Percentiles rank a stretch among this genome's conserved stretches.
phyloP scores from a whole-genome alignment of 2,329 filamentous ascomycete species.

The Fusarium nurragi region DNA sequence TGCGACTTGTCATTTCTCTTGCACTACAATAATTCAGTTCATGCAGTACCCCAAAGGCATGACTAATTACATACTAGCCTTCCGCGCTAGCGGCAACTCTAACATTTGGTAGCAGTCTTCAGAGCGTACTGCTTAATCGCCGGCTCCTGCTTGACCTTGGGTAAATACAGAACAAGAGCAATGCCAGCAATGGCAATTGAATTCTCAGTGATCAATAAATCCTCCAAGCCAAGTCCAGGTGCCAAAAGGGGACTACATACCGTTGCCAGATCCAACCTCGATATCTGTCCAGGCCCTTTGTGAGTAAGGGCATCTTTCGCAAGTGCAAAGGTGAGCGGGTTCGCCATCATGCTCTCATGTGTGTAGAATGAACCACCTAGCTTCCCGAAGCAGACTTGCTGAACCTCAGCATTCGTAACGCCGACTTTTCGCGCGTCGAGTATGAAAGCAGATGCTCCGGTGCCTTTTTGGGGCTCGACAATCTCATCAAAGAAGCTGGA shows the following conservation, averaged over 20 bases:
- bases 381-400: neutral
- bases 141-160: conserved; percentile 3
- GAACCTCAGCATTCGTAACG: conserved; percentile 1
- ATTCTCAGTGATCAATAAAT: neutral
- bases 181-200: neutral
- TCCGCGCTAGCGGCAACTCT: neutral
- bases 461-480: conserved; percentile 4
- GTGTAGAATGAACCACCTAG: conserved; percentile 11
- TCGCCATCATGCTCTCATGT: conserved; percentile 6
- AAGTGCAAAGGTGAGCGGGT: conserved; percentile 5
- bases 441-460: conserved; percentile 1
- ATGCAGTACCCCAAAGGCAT: rapidly evolving
- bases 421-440: neutral
- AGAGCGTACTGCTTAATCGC: neutral
- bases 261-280: neutral
- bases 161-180: neutral
- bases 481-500: conserved; percentile 12
- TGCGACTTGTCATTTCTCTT: rapidly evolving
- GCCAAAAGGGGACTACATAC: neutral
- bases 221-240: neutral
- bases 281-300: neutral
- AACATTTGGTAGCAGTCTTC: neutral
- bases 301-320: conserved; percentile 5
- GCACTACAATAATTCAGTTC: no score
- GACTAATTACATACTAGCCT: rapidly evolving